Percentiles rank a stretch among this genome's conserved stretches.
Evolutionary conservation across 345 rosid genomes (phyloP).

Genomic region (Eutrema japonicum): DNA sequence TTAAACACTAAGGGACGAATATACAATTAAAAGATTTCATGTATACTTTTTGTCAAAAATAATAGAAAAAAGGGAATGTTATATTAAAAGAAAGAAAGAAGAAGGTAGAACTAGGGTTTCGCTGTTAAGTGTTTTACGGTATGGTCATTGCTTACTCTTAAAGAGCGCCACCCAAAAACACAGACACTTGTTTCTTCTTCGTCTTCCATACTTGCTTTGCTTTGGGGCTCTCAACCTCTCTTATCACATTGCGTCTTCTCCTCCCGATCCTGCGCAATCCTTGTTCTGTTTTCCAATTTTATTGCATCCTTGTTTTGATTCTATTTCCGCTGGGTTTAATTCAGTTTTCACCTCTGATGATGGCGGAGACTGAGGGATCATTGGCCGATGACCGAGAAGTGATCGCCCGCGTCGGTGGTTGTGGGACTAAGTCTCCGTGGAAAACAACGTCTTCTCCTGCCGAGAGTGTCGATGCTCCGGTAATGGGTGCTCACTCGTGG

Average conservation of each 20-base stretch:
- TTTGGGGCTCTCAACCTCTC: constrained; percentile 18
- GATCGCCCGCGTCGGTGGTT: constrained; percentile 21
- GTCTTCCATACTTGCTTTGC: neutral
- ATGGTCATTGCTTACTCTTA: constrained; percentile 22
- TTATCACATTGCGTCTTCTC: constrained; percentile 37
- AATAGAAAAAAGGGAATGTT: neutral
- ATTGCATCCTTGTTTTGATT: neutral
- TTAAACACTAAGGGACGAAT: neutral
- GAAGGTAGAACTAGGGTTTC: constrained; percentile 41
- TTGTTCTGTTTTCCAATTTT: neutral
- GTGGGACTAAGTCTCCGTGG: constrained; percentile 76
- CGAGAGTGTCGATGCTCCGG: constrained; percentile 57
- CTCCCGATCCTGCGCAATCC: constrained; percentile 8
- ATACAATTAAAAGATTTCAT: neutral
- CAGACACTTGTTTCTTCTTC: constrained; percentile 12
- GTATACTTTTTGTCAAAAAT: neutral
- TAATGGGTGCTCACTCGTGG: constrained; percentile 83
- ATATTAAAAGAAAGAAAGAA: neutral
- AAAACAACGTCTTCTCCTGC: constrained; percentile 55
- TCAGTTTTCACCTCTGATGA: constrained; percentile 19
- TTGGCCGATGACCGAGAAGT: constrained; percentile 41
- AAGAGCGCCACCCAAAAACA: constrained; percentile 39
- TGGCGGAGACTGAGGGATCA: constrained; percentile 45
- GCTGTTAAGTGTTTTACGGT: constrained; percentile 29
- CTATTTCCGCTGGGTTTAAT: neutral